Evolutionary conservation across 257 asterid genomes (phyloP).

Genomic region (Agastache rugosa): DNA sequence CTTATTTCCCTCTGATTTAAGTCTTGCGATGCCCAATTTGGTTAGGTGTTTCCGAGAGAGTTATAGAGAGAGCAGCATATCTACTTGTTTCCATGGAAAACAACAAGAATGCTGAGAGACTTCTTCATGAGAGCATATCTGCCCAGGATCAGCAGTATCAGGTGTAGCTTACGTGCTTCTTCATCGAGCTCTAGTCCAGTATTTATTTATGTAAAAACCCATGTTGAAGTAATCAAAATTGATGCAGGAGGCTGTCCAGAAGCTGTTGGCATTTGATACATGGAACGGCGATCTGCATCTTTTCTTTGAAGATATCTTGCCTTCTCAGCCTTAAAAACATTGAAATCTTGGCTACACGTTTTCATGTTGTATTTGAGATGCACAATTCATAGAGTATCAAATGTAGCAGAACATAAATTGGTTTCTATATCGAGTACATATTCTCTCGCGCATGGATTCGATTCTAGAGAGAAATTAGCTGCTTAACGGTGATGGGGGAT

Average conservation of each 20-base stretch:
- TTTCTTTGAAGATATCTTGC: constrained; percentile 68
- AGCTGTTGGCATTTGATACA: constrained; percentile 70
- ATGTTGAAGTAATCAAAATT: constrained; percentile 20
- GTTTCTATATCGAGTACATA: constrained; percentile 5
- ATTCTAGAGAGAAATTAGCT: constrained; percentile 50
- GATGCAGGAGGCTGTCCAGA: constrained; percentile 82
- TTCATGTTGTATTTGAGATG: background rate
- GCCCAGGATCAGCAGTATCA: constrained; percentile 78
- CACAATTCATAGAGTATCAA: constrained; percentile 14
- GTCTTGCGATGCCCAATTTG: constrained; percentile 25
- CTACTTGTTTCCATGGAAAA: constrained; percentile 60
- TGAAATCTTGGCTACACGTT: background rate
- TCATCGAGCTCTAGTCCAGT: background rate
- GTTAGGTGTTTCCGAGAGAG: constrained; percentile 77
- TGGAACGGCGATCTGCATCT: constrained; percentile 61
- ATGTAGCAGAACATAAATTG: background rate
- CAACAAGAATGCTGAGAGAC: constrained; percentile 60
- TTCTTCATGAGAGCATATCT: constrained; percentile 53
- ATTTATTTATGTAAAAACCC: constrained; percentile 12
- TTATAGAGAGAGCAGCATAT: constrained; percentile 72
- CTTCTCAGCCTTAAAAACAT: constrained; percentile 43
- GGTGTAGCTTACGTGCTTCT: constrained; percentile 46
- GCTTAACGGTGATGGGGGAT: constrained; percentile 58
- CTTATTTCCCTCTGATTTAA: constrained; percentile 14
- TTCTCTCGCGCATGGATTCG: background rate